Evolutionary conservation across 2,329 filamentous ascomycete species (phyloP), one percentile per base, ranked within the genome.

Genomic region (Bisporella sp.): DNA sequence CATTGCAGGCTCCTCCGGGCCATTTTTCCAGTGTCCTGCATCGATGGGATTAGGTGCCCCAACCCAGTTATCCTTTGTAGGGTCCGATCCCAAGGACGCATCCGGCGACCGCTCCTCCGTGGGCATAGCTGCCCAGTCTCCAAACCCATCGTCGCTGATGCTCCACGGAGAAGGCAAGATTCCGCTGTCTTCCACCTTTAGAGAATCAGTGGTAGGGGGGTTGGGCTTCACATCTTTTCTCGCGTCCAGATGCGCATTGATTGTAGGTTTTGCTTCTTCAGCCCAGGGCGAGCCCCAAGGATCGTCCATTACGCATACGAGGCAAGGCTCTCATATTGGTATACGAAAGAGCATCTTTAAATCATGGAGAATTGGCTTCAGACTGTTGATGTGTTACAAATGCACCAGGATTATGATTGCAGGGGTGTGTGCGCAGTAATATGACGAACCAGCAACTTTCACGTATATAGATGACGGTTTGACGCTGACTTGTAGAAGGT

Each of bases 241-340:
- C 54, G 46, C 37, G 48, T 40, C 42, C 21, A 21, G 21, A 21
- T 21, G 21, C 50, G 42, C 44, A 47, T 50, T 41, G 51, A 52
- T 50, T 43, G 57, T 46, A 9, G 48, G 46, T 52, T 58, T 53
- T 45, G 51, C 41, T 54, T 65, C 63, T 50, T 67, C 66, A 57
- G 66, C 66, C 66, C 66, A 69, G 31, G 66, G 66, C 49, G 66
- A 69, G 56, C 65, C 64, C 66, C 66, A 69, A 51, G 64, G 62
- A 56, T 68, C 65, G 58, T 67, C 65, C 64, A 67, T 68, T 57
- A 58, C 58, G 57, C 47, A 45, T 51, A 48, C 50, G 50, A 49
- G 51, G 49, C 50, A 33, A 49, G 48, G 42, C 55, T 61, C 53
- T 64, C 62, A 64, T 64, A 58, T 59, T 63, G 61, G 59, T 60